Evolutionary conservation across 805 yeast genomes (phyloP), one percentile per base, ranked within the genome.

Genomic region (Yarrowia alimentaria): DNA sequence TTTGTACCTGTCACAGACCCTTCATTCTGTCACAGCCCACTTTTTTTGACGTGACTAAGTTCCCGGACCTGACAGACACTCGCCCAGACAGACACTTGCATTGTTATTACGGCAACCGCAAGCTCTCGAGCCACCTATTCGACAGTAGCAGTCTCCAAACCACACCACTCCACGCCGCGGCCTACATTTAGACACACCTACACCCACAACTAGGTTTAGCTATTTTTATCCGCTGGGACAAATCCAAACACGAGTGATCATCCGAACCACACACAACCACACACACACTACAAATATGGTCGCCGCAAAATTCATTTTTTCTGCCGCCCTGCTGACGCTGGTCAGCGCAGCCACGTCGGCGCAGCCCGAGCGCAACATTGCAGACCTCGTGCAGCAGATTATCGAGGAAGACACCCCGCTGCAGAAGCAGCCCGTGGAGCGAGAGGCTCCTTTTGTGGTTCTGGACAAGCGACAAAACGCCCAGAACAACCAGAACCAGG

Each of bases 361-460:
- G 6, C 11, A 32, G 25, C 11, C 32, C 24, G 28, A 40, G n/a
- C n/a, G n/a, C 47, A 40, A 40, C 19, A 33, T 40, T 10, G 47
- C 47, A 9, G 33, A 40, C 47, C 47, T 40, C 14, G 12, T 40
- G 25, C 47, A 40, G 47, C 33, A 40, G 25, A 19, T 40, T 14
- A 13, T 40, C 33, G 47, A 40, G 11, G 19, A 40, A 16, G 25
- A 40, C 25, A 16, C 14, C n/a, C n/a, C 10, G 25, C 10, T 22
- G 25, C 10, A 22, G 25, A 22, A 8, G 7, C 25, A 7, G 25
- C 25, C 25, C 7, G 10, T 22, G 25, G 12, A 8, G 24, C 16
- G 18, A 4, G 45, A 40, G 11, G 11, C 33, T 9, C 47, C 33
- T 3, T 26, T 40, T 28, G 47, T 40, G 19, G 25, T 40, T 6